Evolutionary conservation across 202 grass and related monocot species (phyloP).

Genomic region (Panicum hallii): DNA sequence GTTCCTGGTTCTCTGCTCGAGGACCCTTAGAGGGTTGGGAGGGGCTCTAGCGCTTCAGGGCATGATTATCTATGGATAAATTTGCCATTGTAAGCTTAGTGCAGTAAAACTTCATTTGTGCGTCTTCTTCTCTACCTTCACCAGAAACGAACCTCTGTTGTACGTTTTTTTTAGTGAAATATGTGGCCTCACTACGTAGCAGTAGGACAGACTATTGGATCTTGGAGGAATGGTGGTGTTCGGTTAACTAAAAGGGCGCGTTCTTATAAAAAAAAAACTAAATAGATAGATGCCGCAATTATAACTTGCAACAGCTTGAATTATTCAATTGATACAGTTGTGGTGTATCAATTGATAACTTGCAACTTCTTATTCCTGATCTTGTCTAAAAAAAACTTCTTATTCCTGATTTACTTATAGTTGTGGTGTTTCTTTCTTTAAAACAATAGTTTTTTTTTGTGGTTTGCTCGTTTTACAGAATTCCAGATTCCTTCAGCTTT

Average conservation of each 20-base stretch:
- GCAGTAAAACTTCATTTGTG: slow-evolving; percentile 9
- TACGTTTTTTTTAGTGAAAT: neutral
- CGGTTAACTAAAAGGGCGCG: neutral
- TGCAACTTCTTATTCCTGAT: neutral
- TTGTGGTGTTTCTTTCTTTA: neutral
- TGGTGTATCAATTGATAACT: too few species aligned
- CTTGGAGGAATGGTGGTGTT: neutral
- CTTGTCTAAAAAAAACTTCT: too few species aligned
- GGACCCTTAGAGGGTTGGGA: slow-evolving; percentile 16
- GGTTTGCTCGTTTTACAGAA: neutral
- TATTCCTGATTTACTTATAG: neutral
- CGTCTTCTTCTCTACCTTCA: slow-evolving; percentile 14
- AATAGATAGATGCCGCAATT: neutral
- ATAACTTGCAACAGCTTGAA: neutral
- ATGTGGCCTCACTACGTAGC: neutral
- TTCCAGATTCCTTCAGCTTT: neutral
- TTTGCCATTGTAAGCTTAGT: neutral
- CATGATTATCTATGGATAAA: slow-evolving; percentile 28
- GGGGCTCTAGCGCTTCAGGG: slow-evolving; percentile 30
- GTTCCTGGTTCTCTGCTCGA: slow-evolving; percentile 49
- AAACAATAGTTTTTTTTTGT: neutral
- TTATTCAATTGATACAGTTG: neutral
- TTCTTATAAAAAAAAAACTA: too few species aligned
- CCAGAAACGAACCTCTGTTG: neutral
- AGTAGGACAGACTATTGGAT: neutral